Conservation (phyloP, 306 rosid species). For the Lablab purpureus region DNA sequence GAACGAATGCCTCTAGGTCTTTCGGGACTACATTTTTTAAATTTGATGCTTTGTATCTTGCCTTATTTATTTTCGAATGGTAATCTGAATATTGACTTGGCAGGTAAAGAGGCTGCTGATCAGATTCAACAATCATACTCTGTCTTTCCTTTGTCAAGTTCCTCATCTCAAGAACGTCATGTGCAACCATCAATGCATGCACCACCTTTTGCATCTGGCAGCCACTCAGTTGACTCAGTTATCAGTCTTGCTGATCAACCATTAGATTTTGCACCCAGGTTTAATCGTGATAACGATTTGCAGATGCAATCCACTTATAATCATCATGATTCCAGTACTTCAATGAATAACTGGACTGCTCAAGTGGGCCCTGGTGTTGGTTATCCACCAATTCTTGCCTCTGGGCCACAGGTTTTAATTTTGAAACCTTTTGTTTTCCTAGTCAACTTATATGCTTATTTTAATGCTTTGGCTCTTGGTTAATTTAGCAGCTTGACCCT, state of each 20-base stretch:
- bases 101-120: conserved; percentile 74
- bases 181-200: conserved; percentile 61
- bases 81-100: conserved; percentile 54
- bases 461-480: conserved; percentile 45
- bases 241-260: conserved; percentile 91
- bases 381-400: conserved; percentile 73
- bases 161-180: conserved; percentile 66
- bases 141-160: conserved; percentile 52
- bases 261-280: conserved; percentile 85
- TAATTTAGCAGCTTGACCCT: conserved; percentile 77
- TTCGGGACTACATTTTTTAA: conserved; percentile 31
- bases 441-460: conserved; percentile 16
- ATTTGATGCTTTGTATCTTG: conserved; percentile 14
- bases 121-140: conserved; percentile 67
- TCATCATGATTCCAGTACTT: conserved; percentile 69
- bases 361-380: conserved; percentile 66
- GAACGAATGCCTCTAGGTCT: conserved; percentile 31
- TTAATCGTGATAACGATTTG: conserved; percentile 62
- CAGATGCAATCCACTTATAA: conserved; percentile 65
- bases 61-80: conserved; percentile 33
- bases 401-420: conserved; percentile 83
- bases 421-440: conserved; percentile 33
- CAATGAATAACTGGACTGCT: conserved; percentile 74
- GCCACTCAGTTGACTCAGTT: conserved; percentile 60
- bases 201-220: conserved; percentile 55